Evolutionary conservation across 2,329 filamentous ascomycete species (phyloP).

Genomic region (Akanthomyces muscarius): DNA sequence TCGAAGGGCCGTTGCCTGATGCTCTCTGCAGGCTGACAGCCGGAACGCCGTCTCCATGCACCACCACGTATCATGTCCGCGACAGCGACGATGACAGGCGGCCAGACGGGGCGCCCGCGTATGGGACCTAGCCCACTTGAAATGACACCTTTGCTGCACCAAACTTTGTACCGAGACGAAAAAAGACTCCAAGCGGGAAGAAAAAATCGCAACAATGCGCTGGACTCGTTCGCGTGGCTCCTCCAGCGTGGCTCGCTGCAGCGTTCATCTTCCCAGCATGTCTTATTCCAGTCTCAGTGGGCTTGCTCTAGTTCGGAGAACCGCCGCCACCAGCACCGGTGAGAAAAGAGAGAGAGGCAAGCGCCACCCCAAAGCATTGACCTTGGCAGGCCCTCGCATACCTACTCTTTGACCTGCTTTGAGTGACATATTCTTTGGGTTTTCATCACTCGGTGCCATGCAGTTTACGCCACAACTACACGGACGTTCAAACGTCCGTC

Average conservation of each 20-base stretch:
- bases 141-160: neutral
- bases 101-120: too few relatives aligned
- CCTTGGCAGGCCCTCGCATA: neutral
- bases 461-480: neutral
- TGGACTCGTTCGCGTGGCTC: too few relatives aligned
- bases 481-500: neutral
- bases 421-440: neutral
- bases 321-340: neutral
- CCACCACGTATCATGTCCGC: slow-evolving; percentile 1
- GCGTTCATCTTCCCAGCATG: too few relatives aligned
- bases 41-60: neutral
- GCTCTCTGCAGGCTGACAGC: neutral
- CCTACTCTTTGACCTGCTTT: slow-evolving; percentile 3
- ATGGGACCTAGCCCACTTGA: neutral
- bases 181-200: neutral
- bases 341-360: neutral
- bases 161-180: neutral
- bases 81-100: neutral
- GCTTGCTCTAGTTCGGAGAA: neutral
- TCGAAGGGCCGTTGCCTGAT: slow-evolving; percentile 1
- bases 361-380: neutral
- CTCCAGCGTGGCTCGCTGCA: too few relatives aligned
- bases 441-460: too few relatives aligned
- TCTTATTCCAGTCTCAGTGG: too few relatives aligned
- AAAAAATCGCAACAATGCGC: neutral